Base-by-base conservation (phyloP, 371 early-diverging fungal species). In the Mortierella sp. region DNA sequence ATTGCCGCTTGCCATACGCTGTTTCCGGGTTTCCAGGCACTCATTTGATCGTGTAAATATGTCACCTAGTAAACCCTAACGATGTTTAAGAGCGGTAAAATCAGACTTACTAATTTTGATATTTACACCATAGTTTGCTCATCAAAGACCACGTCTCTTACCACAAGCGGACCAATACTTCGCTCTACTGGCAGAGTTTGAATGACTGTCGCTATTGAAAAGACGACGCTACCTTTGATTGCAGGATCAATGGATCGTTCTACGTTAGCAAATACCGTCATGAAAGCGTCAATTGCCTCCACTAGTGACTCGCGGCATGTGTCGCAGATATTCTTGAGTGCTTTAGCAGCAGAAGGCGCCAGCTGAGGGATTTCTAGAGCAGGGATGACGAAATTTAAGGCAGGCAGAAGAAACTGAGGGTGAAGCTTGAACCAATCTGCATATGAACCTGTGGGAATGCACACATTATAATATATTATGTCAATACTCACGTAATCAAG, bases 321-420 rank as follows among this genome's bases (percentile, higher is more conserved):
- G 64, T 94, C 92, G 74, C 94, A 95, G n/a, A 94, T 87, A 58
- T 86, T 87, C 22, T 92, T 86, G 54, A 95, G 89, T 0, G 93
- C 87, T 1, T 84, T 85, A 45, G 91, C 92, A 6, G 94, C 93
- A n/a, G 87, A 68, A 0, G 82, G 82, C 0, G 93, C 90, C n/a
- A 92, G 78, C 58, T 85, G 80, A 0, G 89, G 86, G 19, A 87
- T 82, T 42, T 86, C 87, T 19, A 95, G 69, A 43, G 89, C 89
- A 0, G 90, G 87, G 8, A 92, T 88, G 61, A 94, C 88, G 70
- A 89, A 91, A 32, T 91, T 90, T 69, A 93, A 85, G 5, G 88
- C 89, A 0, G 86, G 71, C 1, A 88, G 71, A 6, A 95, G 71
- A 63, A 84, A 90, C 40, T 86, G 85, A 0, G 94, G 88, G 71